Conservation (phyloP, 2,329 filamentous ascomycete species). For the Periconia macrospinosa region DNA sequence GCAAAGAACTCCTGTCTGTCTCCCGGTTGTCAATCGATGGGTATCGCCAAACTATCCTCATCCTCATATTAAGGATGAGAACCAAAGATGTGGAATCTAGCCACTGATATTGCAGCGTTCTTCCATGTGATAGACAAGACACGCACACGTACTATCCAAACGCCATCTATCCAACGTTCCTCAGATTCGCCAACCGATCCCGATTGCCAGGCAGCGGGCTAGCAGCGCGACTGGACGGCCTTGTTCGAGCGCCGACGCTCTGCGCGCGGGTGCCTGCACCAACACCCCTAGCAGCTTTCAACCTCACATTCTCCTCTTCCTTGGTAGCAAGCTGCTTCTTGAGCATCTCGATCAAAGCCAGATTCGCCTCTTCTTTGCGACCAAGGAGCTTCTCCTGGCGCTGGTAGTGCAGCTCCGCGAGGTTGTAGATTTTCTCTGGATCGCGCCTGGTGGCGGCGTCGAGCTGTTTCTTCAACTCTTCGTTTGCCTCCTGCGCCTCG, state of each 20-base stretch:
- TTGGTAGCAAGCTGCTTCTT: conserved; percentile 19
- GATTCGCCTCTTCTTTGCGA: conserved; percentile 8
- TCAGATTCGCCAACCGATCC: conserved; percentile 24
- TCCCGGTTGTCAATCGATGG: too few relatives aligned
- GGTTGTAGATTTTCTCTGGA: conserved; percentile 17
- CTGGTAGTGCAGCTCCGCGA: conserved; percentile 22
- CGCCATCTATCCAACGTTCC: conserved; percentile 17
- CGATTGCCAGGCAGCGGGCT: conserved; percentile 25
- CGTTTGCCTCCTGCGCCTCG: conserved; percentile 9
- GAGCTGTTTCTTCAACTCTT: conserved; percentile 16
- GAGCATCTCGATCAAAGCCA: conserved; percentile 13
- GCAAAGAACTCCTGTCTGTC: too few relatives aligned
- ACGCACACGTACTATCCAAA: background rate
- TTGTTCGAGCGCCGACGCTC: conserved; percentile 30
- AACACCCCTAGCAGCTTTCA: conserved; percentile 13
- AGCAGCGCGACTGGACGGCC: conserved; percentile 27
- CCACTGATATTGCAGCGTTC: too few relatives aligned
- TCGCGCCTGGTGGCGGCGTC: conserved; percentile 17
- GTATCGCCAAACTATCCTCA: too few relatives aligned
- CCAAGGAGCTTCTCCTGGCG: conserved; percentile 10
- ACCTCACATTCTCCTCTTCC: conserved; percentile 23
- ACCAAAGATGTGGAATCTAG: too few relatives aligned
- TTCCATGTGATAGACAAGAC: too few relatives aligned
- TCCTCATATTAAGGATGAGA: too few relatives aligned
- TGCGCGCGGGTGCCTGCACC: conserved; percentile 31